Evolutionary conservation across 352 stramenopile species (phyloP).

Genomic region (Globisporangium cylindrosporum): DNA sequence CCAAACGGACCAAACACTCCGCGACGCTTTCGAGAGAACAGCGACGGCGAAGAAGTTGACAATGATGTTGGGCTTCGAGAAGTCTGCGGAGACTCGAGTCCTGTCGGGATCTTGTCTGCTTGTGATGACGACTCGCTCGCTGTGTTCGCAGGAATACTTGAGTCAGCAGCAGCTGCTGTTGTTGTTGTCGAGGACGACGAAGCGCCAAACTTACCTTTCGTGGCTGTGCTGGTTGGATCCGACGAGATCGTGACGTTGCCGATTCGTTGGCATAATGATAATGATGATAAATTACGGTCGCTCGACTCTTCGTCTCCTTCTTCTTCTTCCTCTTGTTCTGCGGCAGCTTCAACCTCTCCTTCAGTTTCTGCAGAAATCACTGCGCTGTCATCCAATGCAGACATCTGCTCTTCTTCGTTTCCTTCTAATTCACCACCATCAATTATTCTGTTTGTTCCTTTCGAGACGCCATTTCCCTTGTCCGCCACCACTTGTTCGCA

Average conservation of each 20-base stretch:
- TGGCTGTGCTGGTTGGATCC: background rate
- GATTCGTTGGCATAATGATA: slow-evolving; percentile 75
- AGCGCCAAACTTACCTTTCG: slow-evolving; percentile 6
- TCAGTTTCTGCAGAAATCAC: background rate
- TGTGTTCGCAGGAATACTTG: background rate
- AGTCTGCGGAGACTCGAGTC: slow-evolving; percentile 14
- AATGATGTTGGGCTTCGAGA: slow-evolving; percentile 15
- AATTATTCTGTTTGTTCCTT: background rate
- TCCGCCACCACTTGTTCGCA: slow-evolving; percentile 1
- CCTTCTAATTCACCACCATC: background rate
- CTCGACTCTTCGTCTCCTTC: slow-evolving; percentile 4
- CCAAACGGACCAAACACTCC: slow-evolving; percentile 12
- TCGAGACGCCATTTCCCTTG: background rate
- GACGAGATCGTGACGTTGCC: slow-evolving; percentile 77
- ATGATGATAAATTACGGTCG: slow-evolving; percentile 32
- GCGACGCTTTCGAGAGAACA: slow-evolving; percentile 21
- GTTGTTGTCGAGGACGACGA: background rate
- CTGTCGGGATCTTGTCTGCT: background rate
- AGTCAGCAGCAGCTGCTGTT: background rate
- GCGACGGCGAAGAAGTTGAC: slow-evolving; percentile 13
- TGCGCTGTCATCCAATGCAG: background rate
- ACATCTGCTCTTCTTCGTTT: background rate
- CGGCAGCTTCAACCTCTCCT: background rate
- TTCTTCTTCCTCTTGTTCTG: background rate
- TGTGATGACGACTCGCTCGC: background rate